A percentile compares a stretch with the other conserved stretches of the same genome.
Evolutionary conservation across 2,329 filamentous ascomycete genomes (phyloP).

Genomic region (Aspergillus brasiliensis): DNA sequence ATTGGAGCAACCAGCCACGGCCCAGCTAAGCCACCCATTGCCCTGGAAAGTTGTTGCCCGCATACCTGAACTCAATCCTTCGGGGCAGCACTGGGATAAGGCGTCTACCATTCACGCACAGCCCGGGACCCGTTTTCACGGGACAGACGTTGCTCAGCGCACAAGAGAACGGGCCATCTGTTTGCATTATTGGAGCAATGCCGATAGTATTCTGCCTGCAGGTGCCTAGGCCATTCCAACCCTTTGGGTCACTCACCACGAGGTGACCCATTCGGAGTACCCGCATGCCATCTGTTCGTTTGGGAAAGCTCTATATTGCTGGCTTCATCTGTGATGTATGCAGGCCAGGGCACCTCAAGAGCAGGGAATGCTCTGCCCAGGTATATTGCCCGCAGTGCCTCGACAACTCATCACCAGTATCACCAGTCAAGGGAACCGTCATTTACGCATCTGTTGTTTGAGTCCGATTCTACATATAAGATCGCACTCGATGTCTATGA

Average conservation of each 20-base stretch:
- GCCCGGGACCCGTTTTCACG: neutral
- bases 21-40: slow-evolving; percentile 1
- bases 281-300: neutral
- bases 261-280: neutral
- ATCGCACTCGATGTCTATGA: neutral
- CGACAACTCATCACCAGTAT: neutral
- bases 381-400: neutral
- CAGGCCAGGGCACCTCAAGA: neutral
- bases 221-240: neutral
- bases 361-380: neutral
- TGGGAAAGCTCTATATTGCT: neutral
- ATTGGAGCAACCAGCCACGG: neutral
- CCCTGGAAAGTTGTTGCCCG: neutral
- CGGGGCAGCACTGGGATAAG: neutral
- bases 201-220: neutral
- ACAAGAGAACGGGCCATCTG: neutral
- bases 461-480: neutral
- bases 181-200: neutral
- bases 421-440: neutral
- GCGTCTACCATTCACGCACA: neutral
- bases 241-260: neutral
- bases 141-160: neutral
- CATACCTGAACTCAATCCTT: slow-evolving; percentile 4
- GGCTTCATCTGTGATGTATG: neutral
- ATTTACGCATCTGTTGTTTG: neutral